Base-by-base conservation (phyloP, 768 basidiomycete genomes). In the Trametes cubensis region DNA sequence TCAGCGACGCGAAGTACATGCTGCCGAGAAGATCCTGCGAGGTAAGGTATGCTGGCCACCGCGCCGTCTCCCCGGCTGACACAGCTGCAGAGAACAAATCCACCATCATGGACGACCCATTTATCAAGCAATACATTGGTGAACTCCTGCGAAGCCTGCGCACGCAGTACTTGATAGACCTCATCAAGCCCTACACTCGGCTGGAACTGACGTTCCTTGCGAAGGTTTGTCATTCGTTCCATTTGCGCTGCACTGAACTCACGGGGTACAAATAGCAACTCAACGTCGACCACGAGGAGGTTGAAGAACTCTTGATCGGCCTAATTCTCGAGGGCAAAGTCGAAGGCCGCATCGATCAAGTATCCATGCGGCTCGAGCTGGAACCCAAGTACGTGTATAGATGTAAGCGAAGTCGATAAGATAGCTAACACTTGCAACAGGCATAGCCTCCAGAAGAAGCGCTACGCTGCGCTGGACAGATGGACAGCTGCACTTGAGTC, bases 301-400 rank as follows among this genome's bases (percentile, higher is more conserved):
- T 96, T 5, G 96, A 98, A 69, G 94, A 95, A 60, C 84, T 99
- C 20, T 84, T 98, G 41, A 89, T 98, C 62, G 89, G 91, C 17
- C 83, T 98, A 23, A 98, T 99, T 60, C 77, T 98, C 25, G 97
- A 99, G 73, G 94, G 93, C n/a, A 96, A 93, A 73, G 93, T 99
- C 13, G 92, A 96, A 67, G 97, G 97, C 13, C 84, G 88, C 66
- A 98, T 99, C 70, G 96, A 99, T 75, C 97, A 99, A 77, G 94
- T 97, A 41, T 86, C 91, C 40, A 95, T 95, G 83, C 81, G 93
- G 56, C 80, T 99, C 17, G 94, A 98, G 70, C 80, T 99, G 41
- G 95, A 96, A 68, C 80, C 87, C 72, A 88, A 94, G 92, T 93
- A 58, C 62, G 87, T 80, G 44, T 54, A 20, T 52, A 38, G 26